phyloP scores from a whole-genome alignment of 2,329 filamentous ascomycete species.

The Colletotrichum kahawae region DNA sequence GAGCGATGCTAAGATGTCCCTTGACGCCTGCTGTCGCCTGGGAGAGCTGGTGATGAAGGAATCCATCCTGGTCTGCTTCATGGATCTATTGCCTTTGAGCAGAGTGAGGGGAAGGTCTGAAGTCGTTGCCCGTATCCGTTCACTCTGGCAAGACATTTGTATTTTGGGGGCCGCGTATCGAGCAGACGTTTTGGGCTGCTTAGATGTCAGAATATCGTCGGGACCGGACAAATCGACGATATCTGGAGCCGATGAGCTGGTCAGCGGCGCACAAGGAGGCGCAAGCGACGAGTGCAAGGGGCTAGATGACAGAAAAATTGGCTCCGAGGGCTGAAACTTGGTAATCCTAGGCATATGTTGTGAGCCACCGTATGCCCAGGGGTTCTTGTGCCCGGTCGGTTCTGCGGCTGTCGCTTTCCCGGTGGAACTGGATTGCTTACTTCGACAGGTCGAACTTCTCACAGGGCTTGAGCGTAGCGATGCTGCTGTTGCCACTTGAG shows the following conservation, averaged over 20 bases:
- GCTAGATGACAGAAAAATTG: conserved; percentile 52
- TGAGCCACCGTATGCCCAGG: conserved; percentile 49
- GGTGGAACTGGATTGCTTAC: conserved; percentile 34
- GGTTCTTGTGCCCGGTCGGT: conserved; percentile 29
- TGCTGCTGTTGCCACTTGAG: not conserved
- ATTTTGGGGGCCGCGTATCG: not conserved
- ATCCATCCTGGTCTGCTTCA: conserved; percentile 34
- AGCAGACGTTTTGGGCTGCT: not conserved
- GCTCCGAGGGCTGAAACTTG: conserved; percentile 32
- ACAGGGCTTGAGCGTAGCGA: not conserved
- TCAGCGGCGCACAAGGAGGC: conserved; percentile 27
- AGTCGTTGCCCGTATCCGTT: not conserved
- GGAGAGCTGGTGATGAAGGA: conserved; percentile 1
- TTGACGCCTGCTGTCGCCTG: not conserved
- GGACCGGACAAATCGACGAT: conserved; percentile 3
- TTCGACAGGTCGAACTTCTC: conserved; percentile 24
- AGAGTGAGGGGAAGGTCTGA: not conserved
- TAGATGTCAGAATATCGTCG: not conserved
- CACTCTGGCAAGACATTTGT: not conserved
- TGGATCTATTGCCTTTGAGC: not conserved
- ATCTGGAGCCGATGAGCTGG: not conserved
- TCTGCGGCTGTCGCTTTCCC: conserved; percentile 26
- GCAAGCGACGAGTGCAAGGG: conserved; percentile 39
- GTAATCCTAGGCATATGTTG: conserved; percentile 43
- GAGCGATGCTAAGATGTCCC: not conserved